Evolutionary conservation across 1,139 yeast genomes (phyloP), one percentile per base, ranked within the genome.

Genomic region (Blastobotrys niveus): DNA sequence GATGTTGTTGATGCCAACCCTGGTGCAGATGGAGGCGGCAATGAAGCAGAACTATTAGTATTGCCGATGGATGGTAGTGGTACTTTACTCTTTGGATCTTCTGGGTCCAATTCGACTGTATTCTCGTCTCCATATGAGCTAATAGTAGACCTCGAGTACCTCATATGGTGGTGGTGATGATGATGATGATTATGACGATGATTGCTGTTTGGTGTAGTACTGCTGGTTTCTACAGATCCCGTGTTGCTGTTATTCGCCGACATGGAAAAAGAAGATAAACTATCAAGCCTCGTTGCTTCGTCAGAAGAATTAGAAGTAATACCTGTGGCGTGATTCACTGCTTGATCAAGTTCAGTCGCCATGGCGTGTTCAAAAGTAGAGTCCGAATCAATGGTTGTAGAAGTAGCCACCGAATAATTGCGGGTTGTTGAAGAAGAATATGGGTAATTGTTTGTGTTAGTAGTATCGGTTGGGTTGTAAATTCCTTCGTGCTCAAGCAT

Each of bases 101-200:
- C 49, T 2, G 42, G 42, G 27, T 46, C 49, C 20, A 34, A 20
- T n/a, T 46, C 49, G 4, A 40, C 26, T 8, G 32, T 38, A 17
- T 34, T 38, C 14, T 34, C 34, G 30, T 35, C 44, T 8, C 49
- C 49, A 30, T 46, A 46, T 18, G 49, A 46, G 27, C 46, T 42
- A 4, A 46, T 24, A 5, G 49, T 46, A n/a, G 49, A 46, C 12
- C 42, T 41, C 3, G 49, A 46, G 27, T 31, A 6, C 24, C 43
- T 19, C 22, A 8, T n/a, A n/a, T n/a, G n/a, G n/a, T n/a, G n/a
- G n/a, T n/a, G n/a, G n/a, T n/a, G n/a, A n/a, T n/a, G n/a, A n/a
- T n/a, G n/a, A n/a, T n/a, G n/a, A n/a, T n/a, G n/a, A n/a, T n/a
- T n/a, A n/a, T 34, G n/a, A 20, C 14, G 4, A 17, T 12, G 18